Conservation (phyloP, 2,329 filamentous ascomycete species). For the Fusarium zealandicum region DNA sequence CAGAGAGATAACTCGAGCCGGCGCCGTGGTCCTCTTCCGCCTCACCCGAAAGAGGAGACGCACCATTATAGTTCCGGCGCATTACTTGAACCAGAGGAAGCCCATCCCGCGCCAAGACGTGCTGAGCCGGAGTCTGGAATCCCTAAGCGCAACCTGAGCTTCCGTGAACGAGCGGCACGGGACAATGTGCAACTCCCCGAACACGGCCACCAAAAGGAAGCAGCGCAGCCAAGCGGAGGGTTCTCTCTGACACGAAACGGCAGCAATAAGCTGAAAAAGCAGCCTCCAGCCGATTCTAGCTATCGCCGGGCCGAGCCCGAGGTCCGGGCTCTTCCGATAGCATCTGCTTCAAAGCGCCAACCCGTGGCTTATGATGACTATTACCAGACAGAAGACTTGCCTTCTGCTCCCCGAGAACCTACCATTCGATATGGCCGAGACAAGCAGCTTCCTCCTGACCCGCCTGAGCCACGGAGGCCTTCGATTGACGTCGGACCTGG, state of each 20-base stretch:
- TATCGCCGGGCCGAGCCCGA: conserved; percentile 54
- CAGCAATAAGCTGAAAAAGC: conserved; percentile 67
- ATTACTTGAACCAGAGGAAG: conserved; percentile 33
- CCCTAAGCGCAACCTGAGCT: conserved; percentile 65
- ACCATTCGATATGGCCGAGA: conserved; percentile 43
- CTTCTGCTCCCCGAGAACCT: conserved; percentile 26
- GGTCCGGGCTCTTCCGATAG: conserved; percentile 35
- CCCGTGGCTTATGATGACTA: conserved; percentile 19
- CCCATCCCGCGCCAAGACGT: conserved; percentile 20
- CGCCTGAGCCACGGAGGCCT: conserved; percentile 23
- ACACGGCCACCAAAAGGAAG: conserved; percentile 36
- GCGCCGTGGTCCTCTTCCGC: conserved; percentile 29
- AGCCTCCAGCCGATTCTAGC: conserved; percentile 61
- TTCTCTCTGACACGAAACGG: conserved; percentile 54
- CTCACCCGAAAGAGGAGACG: conserved; percentile 31
- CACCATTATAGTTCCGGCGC: conserved; percentile 30
- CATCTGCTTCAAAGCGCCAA: conserved; percentile 13
- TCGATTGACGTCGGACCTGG: conserved; percentile 23
- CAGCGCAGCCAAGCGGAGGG: conserved; percentile 44
- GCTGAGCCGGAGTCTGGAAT: conserved; percentile 43
- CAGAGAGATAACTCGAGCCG: conserved; percentile 30
- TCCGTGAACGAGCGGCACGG: conserved; percentile 63
- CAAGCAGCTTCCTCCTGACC: conserved; percentile 46
- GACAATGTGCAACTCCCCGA: conserved; percentile 50
- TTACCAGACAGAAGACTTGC: conserved; percentile 26